Base-by-base conservation (phyloP, 148 eudicot species). In the Chenopodium album region DNA sequence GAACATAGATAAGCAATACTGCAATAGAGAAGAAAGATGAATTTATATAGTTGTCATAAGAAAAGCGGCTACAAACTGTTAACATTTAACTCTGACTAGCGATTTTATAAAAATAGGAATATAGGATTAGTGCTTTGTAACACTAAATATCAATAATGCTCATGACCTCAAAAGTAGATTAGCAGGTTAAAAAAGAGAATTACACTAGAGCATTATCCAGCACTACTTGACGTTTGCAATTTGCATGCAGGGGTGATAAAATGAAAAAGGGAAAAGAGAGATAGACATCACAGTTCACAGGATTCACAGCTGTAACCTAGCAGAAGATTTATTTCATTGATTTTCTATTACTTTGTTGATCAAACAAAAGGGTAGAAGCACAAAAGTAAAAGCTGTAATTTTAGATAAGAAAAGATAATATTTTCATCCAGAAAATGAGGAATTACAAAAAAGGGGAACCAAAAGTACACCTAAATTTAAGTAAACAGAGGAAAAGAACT, bases 11-110 rank as follows among this genome's bases (percentile, higher is more conserved):
- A 9, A 54, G 71, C 66, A 54, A 37, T 10, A 41, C 44, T 41
- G 44, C 44, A 73, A 11, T 32, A 28, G 67, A 80, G 63, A 68
- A 34, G n/a, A 77, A 78, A 17, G n/a, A 29, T 56, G 31, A 64
- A 69, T 9, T 41, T 16, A 22, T 50, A 3, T 28, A 66, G 34
- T 67, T 78, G 63, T 8, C 20, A 47, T 66, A 66, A 66, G 71
- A 66, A 1, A 12, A 66, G 4, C 28, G 29, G 34, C 34, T 10
- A 66, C 31, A 26, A 29, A 66, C 32, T 11, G 12, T 66, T 9
- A 17, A 26, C 2, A 9, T 2, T 26, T 66, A 29, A 0, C 65
- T 62, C 23, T 2, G 4, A 62, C 2, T 62, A 62, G 60, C 4
- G 4, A 16, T 56, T 56, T 19, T 4, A 7, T 19, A 62, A 0